Evolutionary conservation across 73 alveolate genomes (phyloP), one percentile per base, ranked within the genome.

Genomic region (Effrenium voratum): DNA sequence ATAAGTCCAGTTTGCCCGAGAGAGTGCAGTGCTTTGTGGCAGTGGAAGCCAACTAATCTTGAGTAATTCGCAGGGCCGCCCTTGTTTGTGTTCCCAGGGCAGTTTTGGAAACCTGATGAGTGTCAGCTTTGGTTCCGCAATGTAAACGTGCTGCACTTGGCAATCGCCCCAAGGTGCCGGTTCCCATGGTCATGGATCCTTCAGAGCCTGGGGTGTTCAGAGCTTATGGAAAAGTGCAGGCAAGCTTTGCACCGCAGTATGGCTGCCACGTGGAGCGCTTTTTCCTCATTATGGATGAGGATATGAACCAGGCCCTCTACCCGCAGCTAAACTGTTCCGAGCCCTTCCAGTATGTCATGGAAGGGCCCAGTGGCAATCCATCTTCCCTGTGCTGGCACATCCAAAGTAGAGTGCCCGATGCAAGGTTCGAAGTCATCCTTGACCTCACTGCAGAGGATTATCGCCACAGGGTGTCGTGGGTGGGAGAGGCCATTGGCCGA

Each of bases 391-490:
- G 95, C 85, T 88, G 95, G 95, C 95, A 59, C 3, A 60, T 88
- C 49, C 47, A 46, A 28, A 43, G 86, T 60, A 59, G 50, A 22
- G 43, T 59, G 36, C 84, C 84, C 15, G 60, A 66, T 41, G 13
- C 70, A 32, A 60, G 95, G 52, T 88, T 88, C 34, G 95, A 88
- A 66, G 40, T 88, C 30, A 44, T 26, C 86, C 36, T 88, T 43
- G 95, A 88, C 46, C 84, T 88, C 38, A 88, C 95, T 19, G 95
- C 72, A 30, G 95, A 88, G 8, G 95, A 88, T 63, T 85, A 85
- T 16, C 95, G 95, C 36, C 84, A 70, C n/a, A 68, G 95, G 34
- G 95, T 88, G 28, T 88, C 81, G 19, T 88, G 95, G 95, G 81
- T 72, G 24, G 60, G 95, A 85, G 43, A 59, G 32, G 73, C 32